Evolutionary conservation across 2,329 filamentous ascomycete genomes (phyloP), one percentile per base, ranked within the genome.

Genomic region (Diplocarpon mali): DNA sequence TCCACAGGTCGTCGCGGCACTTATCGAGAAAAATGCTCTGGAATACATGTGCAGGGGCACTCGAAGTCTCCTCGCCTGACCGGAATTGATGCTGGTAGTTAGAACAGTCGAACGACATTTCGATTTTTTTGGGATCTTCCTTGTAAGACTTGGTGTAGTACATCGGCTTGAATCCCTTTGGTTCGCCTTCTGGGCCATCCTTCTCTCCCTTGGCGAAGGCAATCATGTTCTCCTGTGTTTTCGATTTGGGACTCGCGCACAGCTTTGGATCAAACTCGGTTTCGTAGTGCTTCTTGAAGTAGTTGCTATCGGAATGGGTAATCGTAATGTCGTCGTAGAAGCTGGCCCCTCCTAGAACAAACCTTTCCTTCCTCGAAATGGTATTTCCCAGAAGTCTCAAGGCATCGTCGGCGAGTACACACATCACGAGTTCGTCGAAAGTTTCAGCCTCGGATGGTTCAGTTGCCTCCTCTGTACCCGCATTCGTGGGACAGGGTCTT

Each of bases 11-110:
- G 7, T 65, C 61, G 48, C 73, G 69, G 2, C 69, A 58, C 46
- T 78, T 76, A 60, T 81, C 75, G 5, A 83, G 66, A 57, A 79
- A 82, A 42, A 81, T 82, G 8, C 75, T 80, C 53, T 87, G 81
- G 59, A 83, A 86, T 13, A 86, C 73, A 54, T 84, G 80, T 0
- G 69, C 20, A 67, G 0, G 73, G 65, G 1, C 67, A 61, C 3
- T 47, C 52, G 2, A 63, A 51, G 1, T 51, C 39, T 12, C 57
- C 51, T 1, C 56, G 56, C 50, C 48, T 34, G 43, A 50, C 1
- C 76, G 76, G 50, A 87, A 82, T 57, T 86, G 82, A 36, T 78
- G 71, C 59, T 87, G 82, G 62, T 86, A 85, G 59, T 85, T 83
- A 31, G 78, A 81, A 64, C 79, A 83, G 61, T 87, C 80, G 62